A percentile compares a stretch with the other conserved stretches of the same genome.
phyloP scores from a whole-genome alignment of 176 grass and related monocot species.

The Eragrostis nindensis region DNA sequence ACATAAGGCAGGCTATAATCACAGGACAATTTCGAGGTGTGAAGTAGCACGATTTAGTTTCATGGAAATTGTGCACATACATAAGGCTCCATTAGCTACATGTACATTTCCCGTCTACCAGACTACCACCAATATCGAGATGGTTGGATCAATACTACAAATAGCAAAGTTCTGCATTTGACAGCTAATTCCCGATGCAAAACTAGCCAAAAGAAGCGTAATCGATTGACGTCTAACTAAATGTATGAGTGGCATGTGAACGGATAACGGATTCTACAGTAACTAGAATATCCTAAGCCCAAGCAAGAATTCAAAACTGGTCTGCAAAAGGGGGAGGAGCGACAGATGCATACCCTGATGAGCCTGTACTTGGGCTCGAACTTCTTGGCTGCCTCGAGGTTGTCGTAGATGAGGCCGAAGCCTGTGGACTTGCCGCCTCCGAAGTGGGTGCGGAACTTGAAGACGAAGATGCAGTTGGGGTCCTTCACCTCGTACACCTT shows the following conservation, averaged over 20 bases:
- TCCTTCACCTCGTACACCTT: slow-evolving; percentile 83
- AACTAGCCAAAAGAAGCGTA: background rate
- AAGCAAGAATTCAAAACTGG: background rate
- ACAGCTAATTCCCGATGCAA: background rate
- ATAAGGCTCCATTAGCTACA: background rate
- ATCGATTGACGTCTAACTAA: too few species aligned
- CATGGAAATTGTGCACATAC: background rate
- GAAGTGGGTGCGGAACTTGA: slow-evolving; percentile 98
- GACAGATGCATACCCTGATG: slow-evolving; percentile 63
- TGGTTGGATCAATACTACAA: background rate
- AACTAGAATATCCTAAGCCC: background rate
- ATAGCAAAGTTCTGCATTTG: background rate
- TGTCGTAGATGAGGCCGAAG: slow-evolving; percentile 94
- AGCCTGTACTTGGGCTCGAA: slow-evolving; percentile 95
- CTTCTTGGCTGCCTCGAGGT: slow-evolving; percentile 83
- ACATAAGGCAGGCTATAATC: background rate
- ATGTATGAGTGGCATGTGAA: background rate
- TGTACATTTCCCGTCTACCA: background rate
- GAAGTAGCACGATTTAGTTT: background rate
- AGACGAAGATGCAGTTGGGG: slow-evolving; percentile 90
- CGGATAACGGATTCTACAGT: background rate
- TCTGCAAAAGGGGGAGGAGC: background rate
- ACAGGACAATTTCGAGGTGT: background rate
- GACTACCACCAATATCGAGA: background rate
- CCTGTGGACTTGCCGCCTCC: slow-evolving; percentile 95